These are phyloP conservation scores for Saksenaea oblongispora DNA, from an alignment of 371 early-diverging fungal species.

Conservation along the genomic window DNA sequence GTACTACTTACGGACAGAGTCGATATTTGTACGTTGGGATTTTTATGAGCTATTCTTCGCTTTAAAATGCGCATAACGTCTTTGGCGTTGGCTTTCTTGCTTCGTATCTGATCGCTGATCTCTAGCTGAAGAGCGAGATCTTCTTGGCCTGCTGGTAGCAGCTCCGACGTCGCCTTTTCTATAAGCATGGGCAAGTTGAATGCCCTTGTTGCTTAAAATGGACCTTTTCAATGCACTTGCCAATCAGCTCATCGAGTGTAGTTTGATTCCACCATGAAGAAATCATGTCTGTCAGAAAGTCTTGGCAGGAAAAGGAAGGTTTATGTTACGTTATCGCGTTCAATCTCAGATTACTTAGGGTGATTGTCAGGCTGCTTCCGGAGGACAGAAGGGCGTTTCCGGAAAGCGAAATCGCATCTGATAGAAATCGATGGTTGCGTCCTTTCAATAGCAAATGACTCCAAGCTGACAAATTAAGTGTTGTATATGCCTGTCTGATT, in stretches of 20 bases:
- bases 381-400: too few relatives aligned
- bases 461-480: too few relatives aligned
- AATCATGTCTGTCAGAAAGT: slow-evolving; percentile 14
- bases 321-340: too few relatives aligned
- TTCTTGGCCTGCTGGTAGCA: slow-evolving; percentile 80
- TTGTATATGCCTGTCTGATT: too few relatives aligned
- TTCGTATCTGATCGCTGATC: slow-evolving; percentile 88
- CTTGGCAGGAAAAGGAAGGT: not conserved
- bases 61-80: slow-evolving; percentile 77
- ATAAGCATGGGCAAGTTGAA: not conserved
- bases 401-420: too few relatives aligned
- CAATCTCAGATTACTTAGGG: too few relatives aligned
- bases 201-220: not conserved
- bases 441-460: too few relatives aligned
- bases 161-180: slow-evolving; percentile 91
- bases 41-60: slow-evolving; percentile 76
- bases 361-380: too few relatives aligned
- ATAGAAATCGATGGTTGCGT: too few relatives aligned
- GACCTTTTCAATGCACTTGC: slow-evolving; percentile 15
- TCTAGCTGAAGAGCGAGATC: slow-evolving; percentile 83
- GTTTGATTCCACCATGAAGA: slow-evolving; percentile 50
- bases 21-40: slow-evolving; percentile 92
- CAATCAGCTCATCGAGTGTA: slow-evolving; percentile 45
- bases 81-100: slow-evolving; percentile 80
- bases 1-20: slow-evolving; percentile 70